Conservation (phyloP, 176 grass and related monocot genomes). For the Triticum dicoccoides region DNA sequence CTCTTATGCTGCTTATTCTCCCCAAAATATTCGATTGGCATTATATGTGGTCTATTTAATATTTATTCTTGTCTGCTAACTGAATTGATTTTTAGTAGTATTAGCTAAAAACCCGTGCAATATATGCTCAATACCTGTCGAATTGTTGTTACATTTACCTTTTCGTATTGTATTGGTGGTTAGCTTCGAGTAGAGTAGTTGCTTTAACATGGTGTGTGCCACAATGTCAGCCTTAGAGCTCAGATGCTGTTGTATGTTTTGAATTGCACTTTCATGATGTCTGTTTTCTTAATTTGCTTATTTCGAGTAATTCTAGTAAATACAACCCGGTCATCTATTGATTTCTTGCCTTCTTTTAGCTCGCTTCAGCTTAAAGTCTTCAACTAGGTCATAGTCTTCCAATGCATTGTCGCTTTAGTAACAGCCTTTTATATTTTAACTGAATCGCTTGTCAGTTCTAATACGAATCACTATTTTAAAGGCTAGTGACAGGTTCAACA, state of each 20-base stretch:
- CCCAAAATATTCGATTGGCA: not conserved
- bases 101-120: not conserved
- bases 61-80: not conserved
- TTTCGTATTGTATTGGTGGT: not conserved
- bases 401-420: not conserved
- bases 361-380: not conserved
- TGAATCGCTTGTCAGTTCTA: not conserved
- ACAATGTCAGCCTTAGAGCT: not conserved
- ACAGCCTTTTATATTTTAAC: not conserved
- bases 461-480: conserved; percentile 27
- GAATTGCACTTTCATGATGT: not conserved
- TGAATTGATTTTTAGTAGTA: not conserved
- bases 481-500: conserved; percentile 97
- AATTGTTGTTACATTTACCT: not conserved
- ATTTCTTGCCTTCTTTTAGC: not conserved
- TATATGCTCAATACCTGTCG: not conserved
- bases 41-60: not conserved
- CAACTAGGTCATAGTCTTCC: not conserved
- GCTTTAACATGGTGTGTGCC: too few species aligned
- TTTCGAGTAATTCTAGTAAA: not conserved
- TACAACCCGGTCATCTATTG: not conserved
- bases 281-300: not conserved
- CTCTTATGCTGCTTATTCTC: not conserved
- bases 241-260: not conserved
- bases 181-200: not conserved